phyloP scores from a whole-genome alignment of 129 eudicot species.

The Chrysanthemum makinoi region DNA sequence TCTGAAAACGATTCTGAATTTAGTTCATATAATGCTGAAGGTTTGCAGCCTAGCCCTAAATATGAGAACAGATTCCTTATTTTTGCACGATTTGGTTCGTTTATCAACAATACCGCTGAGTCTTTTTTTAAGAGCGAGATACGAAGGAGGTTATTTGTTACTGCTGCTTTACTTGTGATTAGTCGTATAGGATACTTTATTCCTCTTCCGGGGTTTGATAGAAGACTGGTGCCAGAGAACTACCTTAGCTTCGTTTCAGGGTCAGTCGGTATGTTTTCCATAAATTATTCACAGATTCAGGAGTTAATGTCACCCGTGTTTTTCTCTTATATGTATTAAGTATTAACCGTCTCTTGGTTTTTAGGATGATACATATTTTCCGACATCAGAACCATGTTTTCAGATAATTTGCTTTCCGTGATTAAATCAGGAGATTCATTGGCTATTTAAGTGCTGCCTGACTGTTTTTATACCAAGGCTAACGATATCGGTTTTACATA shows the following conservation, averaged over 20 bases:
- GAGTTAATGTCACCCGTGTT: background rate
- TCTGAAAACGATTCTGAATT: conserved; percentile 28
- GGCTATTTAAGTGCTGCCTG: no score
- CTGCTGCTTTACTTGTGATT: conserved; percentile 69
- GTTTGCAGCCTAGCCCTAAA: conserved; percentile 39
- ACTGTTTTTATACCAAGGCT: no score
- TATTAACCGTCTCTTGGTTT: no score
- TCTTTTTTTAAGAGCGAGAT: conserved; percentile 95
- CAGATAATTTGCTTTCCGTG: no score
- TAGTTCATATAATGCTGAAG: conserved; percentile 22
- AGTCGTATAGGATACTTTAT: conserved; percentile 94
- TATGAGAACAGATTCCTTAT: conserved; percentile 69
- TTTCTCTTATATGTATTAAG: background rate
- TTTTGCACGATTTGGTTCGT: conserved; percentile 66
- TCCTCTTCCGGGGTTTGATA: conserved; percentile 96
- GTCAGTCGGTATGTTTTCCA: conserved; percentile 60
- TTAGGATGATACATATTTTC: no score
- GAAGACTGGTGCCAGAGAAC: conserved; percentile 86
- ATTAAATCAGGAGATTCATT: no score
- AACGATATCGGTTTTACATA: no score
- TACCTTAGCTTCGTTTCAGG: conserved; percentile 87
- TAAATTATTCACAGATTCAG: background rate
- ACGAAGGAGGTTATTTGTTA: conserved; percentile 79
- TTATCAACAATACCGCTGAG: conserved; percentile 63
- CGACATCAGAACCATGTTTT: no score